Conservation (phyloP, 192 early-diverging fungal species). For the Backusella liffmaniae region DNA sequence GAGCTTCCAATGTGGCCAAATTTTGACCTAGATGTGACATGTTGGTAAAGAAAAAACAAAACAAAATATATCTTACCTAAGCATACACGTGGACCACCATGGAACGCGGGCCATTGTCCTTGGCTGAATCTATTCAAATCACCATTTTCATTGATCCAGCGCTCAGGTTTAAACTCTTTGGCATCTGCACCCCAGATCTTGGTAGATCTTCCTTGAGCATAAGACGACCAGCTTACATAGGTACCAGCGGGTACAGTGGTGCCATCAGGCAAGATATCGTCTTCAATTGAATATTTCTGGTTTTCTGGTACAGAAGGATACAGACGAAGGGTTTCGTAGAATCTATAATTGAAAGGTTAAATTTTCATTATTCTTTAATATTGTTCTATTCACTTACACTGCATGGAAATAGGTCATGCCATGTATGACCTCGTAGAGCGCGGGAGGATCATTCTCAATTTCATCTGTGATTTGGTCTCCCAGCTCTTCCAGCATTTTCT, state of each 20-base stretch:
- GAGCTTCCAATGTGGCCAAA: conserved; percentile 42
- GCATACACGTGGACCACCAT: conserved; percentile 47
- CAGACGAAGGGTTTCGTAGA: conserved; percentile 57
- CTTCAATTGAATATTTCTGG: conserved; percentile 47
- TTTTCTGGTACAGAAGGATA: conserved; percentile 65
- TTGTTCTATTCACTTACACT: conserved; percentile 17
- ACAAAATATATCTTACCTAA: conserved; percentile 25
- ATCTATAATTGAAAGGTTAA: not conserved
- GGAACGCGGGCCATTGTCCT: conserved; percentile 55
- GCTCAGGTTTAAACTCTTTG: conserved; percentile 58
- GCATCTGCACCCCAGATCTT: conserved; percentile 59
- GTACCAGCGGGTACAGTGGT: conserved; percentile 48
- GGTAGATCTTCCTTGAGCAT: conserved; percentile 42
- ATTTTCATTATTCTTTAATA: not conserved
- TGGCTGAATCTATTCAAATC: conserved; percentile 30
- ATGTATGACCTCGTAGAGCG: conserved; percentile 23
- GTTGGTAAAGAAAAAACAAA: not conserved
- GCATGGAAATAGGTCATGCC: conserved; percentile 34
- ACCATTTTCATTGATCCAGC: conserved; percentile 53
- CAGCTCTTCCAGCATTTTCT: conserved; percentile 42
- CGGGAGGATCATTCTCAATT: conserved; percentile 4
- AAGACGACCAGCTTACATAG: conserved; percentile 46
- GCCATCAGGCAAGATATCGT: conserved; percentile 61
- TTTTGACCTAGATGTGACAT: conserved; percentile 29
- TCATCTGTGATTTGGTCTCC: conserved; percentile 21